Evolutionary conservation across 2,329 filamentous ascomycete genomes (phyloP).

Genomic region (Madurella fahalii): DNA sequence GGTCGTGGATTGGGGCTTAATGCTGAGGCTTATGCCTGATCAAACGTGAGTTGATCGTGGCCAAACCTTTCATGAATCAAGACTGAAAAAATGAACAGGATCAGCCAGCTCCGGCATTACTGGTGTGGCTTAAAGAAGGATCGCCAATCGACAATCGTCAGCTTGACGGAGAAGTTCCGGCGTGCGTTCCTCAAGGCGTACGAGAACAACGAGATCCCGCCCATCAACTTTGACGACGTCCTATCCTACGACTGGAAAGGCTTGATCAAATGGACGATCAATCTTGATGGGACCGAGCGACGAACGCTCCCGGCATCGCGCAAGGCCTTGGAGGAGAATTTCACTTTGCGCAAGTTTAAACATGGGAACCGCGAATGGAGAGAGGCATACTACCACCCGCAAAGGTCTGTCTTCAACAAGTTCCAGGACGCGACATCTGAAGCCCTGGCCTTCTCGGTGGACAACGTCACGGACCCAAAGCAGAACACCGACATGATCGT

Average conservation of each 20-base stretch:
- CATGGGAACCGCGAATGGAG: conserved; percentile 43
- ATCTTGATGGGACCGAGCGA: conserved; percentile 41
- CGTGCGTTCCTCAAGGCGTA: conserved; percentile 63
- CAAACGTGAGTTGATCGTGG: conserved; percentile 32
- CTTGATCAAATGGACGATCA: conserved; percentile 63
- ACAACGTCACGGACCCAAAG: conserved; percentile 16
- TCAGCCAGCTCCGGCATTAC: conserved; percentile 50
- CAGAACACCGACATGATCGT: conserved; percentile 34
- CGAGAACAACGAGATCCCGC: conserved; percentile 54
- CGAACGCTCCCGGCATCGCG: conserved; percentile 47
- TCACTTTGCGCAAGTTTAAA: conserved; percentile 36
- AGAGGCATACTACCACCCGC: conserved; percentile 52
- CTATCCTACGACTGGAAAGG: conserved; percentile 64
- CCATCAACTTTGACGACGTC: conserved; percentile 60
- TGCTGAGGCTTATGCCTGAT: conserved; percentile 53
- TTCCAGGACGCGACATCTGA: conserved; percentile 52
- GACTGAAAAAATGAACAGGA: conserved; percentile 17
- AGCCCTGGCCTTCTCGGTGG: conserved; percentile 37
- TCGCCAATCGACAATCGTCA: conserved; percentile 50
- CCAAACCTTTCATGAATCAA: neutral
- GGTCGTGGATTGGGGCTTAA: conserved; percentile 57
- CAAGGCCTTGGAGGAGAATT: conserved; percentile 41
- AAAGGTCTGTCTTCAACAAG: conserved; percentile 53
- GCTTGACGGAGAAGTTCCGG: conserved; percentile 61
- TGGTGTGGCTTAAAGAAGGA: conserved; percentile 53